Conservation (phyloP, 2,329 filamentous ascomycete genomes). For the Elsinoe australis region DNA sequence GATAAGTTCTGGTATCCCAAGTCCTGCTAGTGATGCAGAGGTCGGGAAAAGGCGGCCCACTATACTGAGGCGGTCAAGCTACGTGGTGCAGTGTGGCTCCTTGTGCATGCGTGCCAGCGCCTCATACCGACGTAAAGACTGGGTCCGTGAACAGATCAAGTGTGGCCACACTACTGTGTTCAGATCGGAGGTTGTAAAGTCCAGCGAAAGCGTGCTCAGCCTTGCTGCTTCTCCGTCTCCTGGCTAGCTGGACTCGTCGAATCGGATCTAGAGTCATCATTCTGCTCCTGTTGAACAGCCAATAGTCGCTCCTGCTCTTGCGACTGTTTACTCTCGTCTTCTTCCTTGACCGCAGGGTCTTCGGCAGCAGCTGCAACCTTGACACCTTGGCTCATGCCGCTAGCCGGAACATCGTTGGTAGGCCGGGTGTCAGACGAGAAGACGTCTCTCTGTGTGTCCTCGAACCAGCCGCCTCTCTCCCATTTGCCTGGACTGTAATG, state of each 20-base stretch:
- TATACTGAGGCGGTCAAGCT: no score
- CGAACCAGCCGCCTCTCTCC: slow-evolving; percentile 84
- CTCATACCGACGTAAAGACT: no score
- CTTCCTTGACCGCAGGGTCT: slow-evolving; percentile 30
- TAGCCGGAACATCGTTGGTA: slow-evolving; percentile 20
- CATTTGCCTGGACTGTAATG: slow-evolving; percentile 65
- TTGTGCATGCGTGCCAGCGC: no score
- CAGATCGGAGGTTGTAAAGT: no score
- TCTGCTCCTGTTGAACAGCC: slow-evolving; percentile 16
- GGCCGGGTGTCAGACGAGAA: slow-evolving; percentile 35
- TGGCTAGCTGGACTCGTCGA: neutral
- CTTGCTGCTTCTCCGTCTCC: neutral
- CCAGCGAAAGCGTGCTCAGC: no score
- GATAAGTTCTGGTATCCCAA: no score
- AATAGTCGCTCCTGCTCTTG: slow-evolving; percentile 29
- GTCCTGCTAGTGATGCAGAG: no score
- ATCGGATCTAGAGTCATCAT: neutral
- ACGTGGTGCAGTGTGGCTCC: no score
- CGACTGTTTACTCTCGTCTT: slow-evolving; percentile 27
- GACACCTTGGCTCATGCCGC: slow-evolving; percentile 25
- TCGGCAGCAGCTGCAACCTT: slow-evolving; percentile 29
- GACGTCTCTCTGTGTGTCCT: slow-evolving; percentile 32
- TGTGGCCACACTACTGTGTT: no score
- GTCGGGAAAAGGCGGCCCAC: no score
- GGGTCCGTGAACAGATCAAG: no score